Evolutionary conservation across 2,329 filamentous ascomycete genomes (phyloP).

Genomic region (Madurella mycetomatis): DNA sequence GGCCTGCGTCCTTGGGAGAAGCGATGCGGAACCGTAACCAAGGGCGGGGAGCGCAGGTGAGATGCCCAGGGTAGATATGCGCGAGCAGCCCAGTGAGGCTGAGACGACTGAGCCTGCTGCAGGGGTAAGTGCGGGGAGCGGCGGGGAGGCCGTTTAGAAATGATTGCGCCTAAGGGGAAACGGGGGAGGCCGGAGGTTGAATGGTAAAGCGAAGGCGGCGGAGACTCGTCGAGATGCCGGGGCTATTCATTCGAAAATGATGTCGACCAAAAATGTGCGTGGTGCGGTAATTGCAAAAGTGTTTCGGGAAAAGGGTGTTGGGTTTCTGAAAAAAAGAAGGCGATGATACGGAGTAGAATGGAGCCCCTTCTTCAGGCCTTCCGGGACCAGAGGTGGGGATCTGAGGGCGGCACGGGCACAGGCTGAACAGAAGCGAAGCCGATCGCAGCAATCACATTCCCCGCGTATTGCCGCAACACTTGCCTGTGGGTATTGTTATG

Average conservation of each 20-base stretch:
- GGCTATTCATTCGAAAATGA: slow-evolving; percentile 16
- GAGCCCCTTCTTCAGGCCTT: slow-evolving; percentile 13
- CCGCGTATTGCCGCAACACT: slow-evolving; percentile 1
- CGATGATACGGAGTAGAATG: slow-evolving; percentile 14
- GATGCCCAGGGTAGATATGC: slow-evolving; percentile 26
- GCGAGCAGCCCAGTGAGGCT: slow-evolving; percentile 29
- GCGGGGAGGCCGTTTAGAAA: slow-evolving; percentile 29
- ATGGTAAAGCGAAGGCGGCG: slow-evolving; percentile 4
- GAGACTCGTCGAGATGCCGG: slow-evolving; percentile 1
- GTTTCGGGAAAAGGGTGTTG: slow-evolving; percentile 10
- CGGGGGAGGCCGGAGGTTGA: slow-evolving; percentile 8
- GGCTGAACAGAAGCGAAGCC: slow-evolving; percentile 24
- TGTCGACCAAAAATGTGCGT: slow-evolving; percentile 9
- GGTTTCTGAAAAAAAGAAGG: slow-evolving; percentile 18
- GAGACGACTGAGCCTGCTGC: slow-evolving; percentile 29
- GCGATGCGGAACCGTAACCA: slow-evolving; percentile 17
- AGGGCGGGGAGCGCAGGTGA: slow-evolving; percentile 16
- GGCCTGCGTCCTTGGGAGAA: slow-evolving; percentile 10
- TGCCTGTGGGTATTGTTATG: not conserved
- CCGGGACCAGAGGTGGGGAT: slow-evolving; percentile 22
- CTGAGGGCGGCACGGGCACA: slow-evolving; percentile 25
- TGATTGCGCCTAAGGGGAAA: slow-evolving; percentile 24
- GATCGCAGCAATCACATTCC: slow-evolving; percentile 21
- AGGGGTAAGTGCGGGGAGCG: slow-evolving; percentile 31
- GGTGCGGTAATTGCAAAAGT: slow-evolving; percentile 13